phyloP scores from a whole-genome alignment of 306 rosid genomes.

The Vigna hirtella region DNA sequence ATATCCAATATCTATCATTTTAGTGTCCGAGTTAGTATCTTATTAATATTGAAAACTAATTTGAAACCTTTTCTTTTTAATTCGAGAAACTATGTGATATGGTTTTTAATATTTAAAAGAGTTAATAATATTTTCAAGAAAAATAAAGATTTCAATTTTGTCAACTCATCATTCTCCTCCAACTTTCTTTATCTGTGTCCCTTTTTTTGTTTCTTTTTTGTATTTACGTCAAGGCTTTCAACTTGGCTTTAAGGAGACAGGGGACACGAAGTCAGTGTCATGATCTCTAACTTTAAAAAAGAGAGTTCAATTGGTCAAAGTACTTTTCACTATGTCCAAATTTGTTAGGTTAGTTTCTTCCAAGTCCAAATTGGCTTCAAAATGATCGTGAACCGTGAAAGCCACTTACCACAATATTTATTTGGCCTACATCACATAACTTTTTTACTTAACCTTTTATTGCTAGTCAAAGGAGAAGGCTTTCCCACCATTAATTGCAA shows the following conservation, averaged over 20 bases:
- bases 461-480: background rate
- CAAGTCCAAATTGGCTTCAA: slow-evolving; percentile 25
- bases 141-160: background rate
- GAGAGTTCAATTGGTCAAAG: background rate
- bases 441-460: background rate
- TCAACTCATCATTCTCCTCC: background rate
- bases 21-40: too few relatives aligned
- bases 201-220: background rate
- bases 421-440: slow-evolving; percentile 28
- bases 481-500: background rate
- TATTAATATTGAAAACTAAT: too few relatives aligned
- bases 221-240: slow-evolving; percentile 15
- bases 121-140: too few relatives aligned
- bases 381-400: slow-evolving; percentile 7
- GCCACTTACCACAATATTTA: slow-evolving; percentile 28
- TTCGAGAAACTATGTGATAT: too few relatives aligned
- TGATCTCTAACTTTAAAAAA: background rate
- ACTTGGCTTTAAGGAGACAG: slow-evolving; percentile 42
- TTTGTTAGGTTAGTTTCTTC: slow-evolving; percentile 32
- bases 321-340: slow-evolving; percentile 29
- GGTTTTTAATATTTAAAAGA: too few relatives aligned
- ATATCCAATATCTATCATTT: too few relatives aligned
- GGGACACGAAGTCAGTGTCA: slow-evolving; percentile 5
- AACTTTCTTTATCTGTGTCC: too few relatives aligned
- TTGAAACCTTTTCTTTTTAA: too few relatives aligned